phyloP scores from a whole-genome alignment of 1,139 yeast genomes.

The Saccharomycopsis phalli region DNA sequence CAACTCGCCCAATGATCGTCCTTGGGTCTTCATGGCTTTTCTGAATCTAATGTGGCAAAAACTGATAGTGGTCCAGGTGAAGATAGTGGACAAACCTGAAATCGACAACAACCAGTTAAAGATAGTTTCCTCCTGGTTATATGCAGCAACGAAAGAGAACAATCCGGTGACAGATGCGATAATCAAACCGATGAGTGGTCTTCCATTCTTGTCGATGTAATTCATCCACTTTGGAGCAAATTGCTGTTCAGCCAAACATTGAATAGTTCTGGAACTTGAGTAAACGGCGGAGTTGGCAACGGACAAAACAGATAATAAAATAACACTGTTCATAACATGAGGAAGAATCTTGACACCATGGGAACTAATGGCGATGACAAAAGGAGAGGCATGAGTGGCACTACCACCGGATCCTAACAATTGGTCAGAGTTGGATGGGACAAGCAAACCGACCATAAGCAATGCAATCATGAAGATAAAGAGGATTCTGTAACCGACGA shows the following conservation, averaged over 20 bases:
- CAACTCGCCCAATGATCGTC: constrained; percentile 51
- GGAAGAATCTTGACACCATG: constrained; percentile 57
- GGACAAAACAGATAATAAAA: constrained; percentile 57
- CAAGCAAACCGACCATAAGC: constrained; percentile 54
- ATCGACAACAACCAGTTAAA: constrained; percentile 74
- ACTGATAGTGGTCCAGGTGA: constrained; percentile 76
- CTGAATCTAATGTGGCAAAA: constrained; percentile 66
- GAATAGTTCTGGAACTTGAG: constrained; percentile 75
- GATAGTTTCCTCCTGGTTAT: constrained; percentile 48
- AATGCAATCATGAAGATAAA: constrained; percentile 55
- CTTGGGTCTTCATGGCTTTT: constrained; percentile 51
- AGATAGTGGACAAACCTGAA: constrained; percentile 74
- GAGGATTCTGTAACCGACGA: constrained; percentile 64
- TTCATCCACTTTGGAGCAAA: constrained; percentile 68
- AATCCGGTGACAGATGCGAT: constrained; percentile 52
- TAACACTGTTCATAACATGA: constrained; percentile 64
- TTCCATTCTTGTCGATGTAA: constrained; percentile 65
- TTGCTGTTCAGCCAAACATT: constrained; percentile 74
- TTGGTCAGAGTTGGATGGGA: constrained; percentile 48
- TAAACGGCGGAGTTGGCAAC: constrained; percentile 72
- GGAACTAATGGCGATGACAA: constrained; percentile 54
- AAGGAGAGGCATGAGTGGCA: constrained; percentile 62
- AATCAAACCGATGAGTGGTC: constrained; percentile 62
- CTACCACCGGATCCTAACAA: constrained; percentile 41
- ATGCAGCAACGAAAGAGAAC: constrained; percentile 65